Evolutionary conservation across 1,139 yeast species (phyloP), one percentile per base, ranked within the genome.

Genomic region (Scheffersomyces illinoinensis): DNA sequence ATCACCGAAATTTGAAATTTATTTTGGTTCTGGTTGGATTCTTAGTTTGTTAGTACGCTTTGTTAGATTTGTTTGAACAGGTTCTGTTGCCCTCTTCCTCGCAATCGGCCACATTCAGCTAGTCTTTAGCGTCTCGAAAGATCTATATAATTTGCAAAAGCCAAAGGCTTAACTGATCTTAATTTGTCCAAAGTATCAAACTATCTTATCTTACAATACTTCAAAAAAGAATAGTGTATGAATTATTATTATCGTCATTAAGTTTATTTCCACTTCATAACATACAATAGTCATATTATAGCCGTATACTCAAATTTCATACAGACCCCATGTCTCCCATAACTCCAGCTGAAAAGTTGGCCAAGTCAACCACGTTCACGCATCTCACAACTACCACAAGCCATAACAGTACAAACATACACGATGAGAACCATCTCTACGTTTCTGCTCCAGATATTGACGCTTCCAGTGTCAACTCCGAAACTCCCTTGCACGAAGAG

Each of bases 401-500:
- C 50, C 20, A 46, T 26, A 21, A 20, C 18, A 46, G 24, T 18
- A 5, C 47, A 10, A 47, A 47, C 54, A 43, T 33, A 17, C 50
- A 46, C 46, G 49, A 18, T 46, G 19, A 5, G 14, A 52, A 49
- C 39, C 48, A 55, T 19, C 50, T 55, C n/a, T 50, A 55, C 5
- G 57, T 54, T 1, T 52, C 53, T 8, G 49, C 53, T 7, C n/a
- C 53, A 8, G 58, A 50, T 12, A 55, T 53, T 17, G 64, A 62
- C 50, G 56, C 54, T 14, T 39, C 53, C 54, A 62, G 65, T 50
- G 67, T 62, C 54, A 63, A 60, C 58, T 63, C 67, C 1, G 62
- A 59, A 52, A 65, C 68, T 5, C 67, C 67, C 3, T 58, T 64
- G 47, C 57, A 59, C 21, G 62, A 53, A 5, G 55, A 53, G n/a